Percentiles rank a stretch among this genome's conserved stretches.
phyloP scores from a whole-genome alignment of 768 basidiomycete species.

The Mycena floridula region DNA sequence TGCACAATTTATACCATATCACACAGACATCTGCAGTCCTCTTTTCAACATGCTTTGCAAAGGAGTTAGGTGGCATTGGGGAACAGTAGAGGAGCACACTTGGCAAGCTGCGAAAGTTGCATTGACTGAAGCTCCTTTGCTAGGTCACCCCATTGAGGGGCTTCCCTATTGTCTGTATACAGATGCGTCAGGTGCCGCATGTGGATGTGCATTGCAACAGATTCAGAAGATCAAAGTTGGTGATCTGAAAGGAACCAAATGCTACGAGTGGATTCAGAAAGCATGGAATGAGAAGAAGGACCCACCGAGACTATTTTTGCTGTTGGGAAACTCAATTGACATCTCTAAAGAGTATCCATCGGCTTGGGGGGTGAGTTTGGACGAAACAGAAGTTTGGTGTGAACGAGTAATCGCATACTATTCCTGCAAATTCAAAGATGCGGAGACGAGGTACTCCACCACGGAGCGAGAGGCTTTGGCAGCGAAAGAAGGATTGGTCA shows the following conservation, averaged over 20 bases:
- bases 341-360: not conserved
- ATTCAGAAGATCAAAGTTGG: constrained; percentile 6
- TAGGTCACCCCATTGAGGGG: constrained; percentile 13
- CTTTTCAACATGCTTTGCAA: not conserved
- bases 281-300: too few relatives aligned
- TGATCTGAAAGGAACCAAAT: constrained; percentile 8
- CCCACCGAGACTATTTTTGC: not conserved
- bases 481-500: constrained; percentile 18
- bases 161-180: constrained; percentile 21
- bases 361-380: not conserved
- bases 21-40: not conserved
- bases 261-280: constrained; percentile 2
- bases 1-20: not conserved
- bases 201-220: constrained; percentile 9
- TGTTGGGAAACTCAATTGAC: constrained; percentile 6
- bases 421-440: constrained; percentile 13
- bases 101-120: constrained; percentile 7
- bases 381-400: constrained; percentile 12
- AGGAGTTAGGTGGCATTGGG: not conserved
- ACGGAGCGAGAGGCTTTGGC: constrained; percentile 23
- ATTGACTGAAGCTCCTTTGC: constrained; percentile 14
- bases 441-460: constrained; percentile 18
- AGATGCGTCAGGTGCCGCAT: constrained; percentile 11
- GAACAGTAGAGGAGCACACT: not conserved
- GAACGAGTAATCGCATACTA: constrained; percentile 19